These are phyloP conservation scores for Heteromeles arbutifolia DNA, from an alignment of 306 rosid species.

Conservation along the genomic window DNA sequence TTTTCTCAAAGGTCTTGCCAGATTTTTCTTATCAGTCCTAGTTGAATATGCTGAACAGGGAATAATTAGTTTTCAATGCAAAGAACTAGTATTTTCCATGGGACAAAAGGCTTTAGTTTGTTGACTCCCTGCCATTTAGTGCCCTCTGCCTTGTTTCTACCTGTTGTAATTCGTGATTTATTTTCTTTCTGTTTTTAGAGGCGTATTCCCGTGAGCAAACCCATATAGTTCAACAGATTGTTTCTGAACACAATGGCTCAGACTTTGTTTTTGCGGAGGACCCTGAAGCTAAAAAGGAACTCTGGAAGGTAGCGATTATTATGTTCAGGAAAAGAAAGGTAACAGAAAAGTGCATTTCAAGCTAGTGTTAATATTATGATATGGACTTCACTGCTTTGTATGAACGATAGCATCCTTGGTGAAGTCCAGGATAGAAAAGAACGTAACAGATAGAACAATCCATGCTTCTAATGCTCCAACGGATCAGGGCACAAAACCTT, in stretches of 20 bases:
- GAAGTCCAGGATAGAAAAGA: too few species aligned
- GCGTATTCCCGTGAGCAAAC: constrained; percentile 95
- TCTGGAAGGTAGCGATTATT: constrained; percentile 63
- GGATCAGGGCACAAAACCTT: too few species aligned
- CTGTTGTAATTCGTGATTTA: constrained; percentile 5
- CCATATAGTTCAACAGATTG: constrained; percentile 72
- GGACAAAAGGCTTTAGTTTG: not conserved
- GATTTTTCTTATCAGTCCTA: not conserved
- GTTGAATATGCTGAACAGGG: not conserved
- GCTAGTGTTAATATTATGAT: too few species aligned
- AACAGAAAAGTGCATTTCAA: too few species aligned
- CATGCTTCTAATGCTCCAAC: too few species aligned
- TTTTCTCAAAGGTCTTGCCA: not conserved
- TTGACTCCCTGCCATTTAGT: too few species aligned
- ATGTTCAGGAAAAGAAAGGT: too few species aligned
- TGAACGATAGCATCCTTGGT: too few species aligned
- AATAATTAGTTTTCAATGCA: not conserved
- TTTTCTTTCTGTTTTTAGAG: constrained; percentile 42
- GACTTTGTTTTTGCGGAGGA: constrained; percentile 92
- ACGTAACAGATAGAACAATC: too few species aligned
- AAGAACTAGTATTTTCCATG: not conserved
- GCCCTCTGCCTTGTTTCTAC: not conserved
- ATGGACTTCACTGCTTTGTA: too few species aligned
- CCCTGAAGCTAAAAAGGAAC: constrained; percentile 74
- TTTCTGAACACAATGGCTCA: constrained; percentile 81